Evolutionary conservation across 495 filamentous ascomycete genomes (phyloP), one percentile per base, ranked within the genome.

Genomic region (Staphylotrichum tortipilum): DNA sequence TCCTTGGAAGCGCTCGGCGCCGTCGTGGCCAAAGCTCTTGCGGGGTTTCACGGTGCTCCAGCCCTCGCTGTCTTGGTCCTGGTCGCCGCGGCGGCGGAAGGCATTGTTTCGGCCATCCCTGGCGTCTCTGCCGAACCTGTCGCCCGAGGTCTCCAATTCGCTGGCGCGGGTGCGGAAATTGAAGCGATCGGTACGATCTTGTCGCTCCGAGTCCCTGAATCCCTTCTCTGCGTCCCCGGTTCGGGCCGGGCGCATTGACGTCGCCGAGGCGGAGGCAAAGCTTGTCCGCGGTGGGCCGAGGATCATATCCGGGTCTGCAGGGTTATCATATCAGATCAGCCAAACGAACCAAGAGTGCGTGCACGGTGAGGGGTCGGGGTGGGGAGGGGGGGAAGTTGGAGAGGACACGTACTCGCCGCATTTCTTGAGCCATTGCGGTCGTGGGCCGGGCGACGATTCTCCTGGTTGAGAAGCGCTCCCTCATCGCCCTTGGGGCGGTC

Each of bases 211-310:
- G 34, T 75, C 69, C 33, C 73, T 75, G 17, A 63, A 51, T 9
- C 70, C 53, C 63, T 79, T 64, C 49, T 82, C 71, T 35, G 55
- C 60, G 58, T 82, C 65, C 57, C 64, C 78, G 52, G 47, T 62
- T 77, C 67, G 79, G 64, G 53, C 67, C 54, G 49, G 56, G 44
- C 65, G 65, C 31, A 59, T 46, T 26, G 76, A 68, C 38, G 86
- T 88, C 14, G 88, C 83, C 9, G 90, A 95, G 50, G 86, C 82
- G 9, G 90, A 95, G 49, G 86, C 82, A 65, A 97, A 95, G 24
- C 80, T 80, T 22, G 80, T 88, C 55, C 89, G 89, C 2, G 90
- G 89, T 26, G 90, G 90, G 28, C 88, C 89, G 33, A 95, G 85
- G 54, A 94, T 75, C 48, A 94, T 89, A 60, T 92, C 89, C 53